Conservation (phyloP, 345 rosid genomes). For the Gossypium thurberi region DNA sequence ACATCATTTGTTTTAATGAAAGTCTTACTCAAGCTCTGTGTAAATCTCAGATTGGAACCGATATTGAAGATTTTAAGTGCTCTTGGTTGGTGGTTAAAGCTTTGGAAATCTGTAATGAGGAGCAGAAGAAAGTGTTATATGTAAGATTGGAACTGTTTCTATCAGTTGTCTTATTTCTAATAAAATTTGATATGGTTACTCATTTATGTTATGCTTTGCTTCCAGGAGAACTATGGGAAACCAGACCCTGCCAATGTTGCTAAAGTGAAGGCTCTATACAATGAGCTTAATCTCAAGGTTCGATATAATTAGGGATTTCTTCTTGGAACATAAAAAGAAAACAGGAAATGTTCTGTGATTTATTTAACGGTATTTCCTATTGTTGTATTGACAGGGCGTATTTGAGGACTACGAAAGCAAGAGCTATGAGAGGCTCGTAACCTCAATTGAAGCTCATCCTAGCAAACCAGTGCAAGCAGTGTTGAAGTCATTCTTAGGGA, state of each 20-base stretch:
- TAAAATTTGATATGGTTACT: background rate
- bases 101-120: slow-evolving; percentile 53
- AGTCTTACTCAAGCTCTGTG: background rate
- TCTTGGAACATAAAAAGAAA: background rate
- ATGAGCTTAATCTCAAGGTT: slow-evolving; percentile 69
- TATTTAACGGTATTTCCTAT: background rate
- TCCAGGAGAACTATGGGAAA: slow-evolving; percentile 79
- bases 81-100: slow-evolving; percentile 88
- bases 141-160: slow-evolving; percentile 26
- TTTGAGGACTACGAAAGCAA: slow-evolving; percentile 68
- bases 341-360: background rate
- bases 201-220: slow-evolving; percentile 1
- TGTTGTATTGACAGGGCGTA: slow-evolving; percentile 31
- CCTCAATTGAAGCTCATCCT: slow-evolving; percentile 60
- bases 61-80: slow-evolving; percentile 84
- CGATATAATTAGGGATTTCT: background rate
- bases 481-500: slow-evolving; percentile 74
- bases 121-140: slow-evolving; percentile 51
- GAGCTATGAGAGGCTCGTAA: slow-evolving; percentile 58
- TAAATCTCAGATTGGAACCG: slow-evolving; percentile 62
- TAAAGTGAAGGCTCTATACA: slow-evolving; percentile 63
- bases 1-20: background rate
- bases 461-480: slow-evolving; percentile 71
- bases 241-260: slow-evolving; percentile 50
- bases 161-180: background rate